Base-by-base conservation (phyloP, 2,329 filamentous ascomycete species). In the Emergomyces africanus region DNA sequence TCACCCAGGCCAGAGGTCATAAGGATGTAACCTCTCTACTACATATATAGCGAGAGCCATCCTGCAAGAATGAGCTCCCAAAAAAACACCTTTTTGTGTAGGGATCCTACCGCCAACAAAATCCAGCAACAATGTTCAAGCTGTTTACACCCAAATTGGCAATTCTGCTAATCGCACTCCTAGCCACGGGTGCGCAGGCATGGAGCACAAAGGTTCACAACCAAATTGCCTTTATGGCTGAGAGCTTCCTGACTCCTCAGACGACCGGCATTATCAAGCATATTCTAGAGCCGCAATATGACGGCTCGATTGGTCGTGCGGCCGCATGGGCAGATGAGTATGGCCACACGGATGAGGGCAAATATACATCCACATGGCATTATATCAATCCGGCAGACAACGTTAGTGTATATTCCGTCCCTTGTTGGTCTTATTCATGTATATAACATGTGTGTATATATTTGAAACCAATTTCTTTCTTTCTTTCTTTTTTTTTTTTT, bases 191-290 rank as follows among this genome's bases (percentile, higher is more conserved):
- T 12, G 18, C 56, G 5, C 50, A 59, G 39, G 49, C 57, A 59
- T 59, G 57, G 57, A 28, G 51, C 10, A 59, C 57, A 39, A 48
- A 35, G 23, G 35, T 59, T 35, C 57, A 59, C 35, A 54, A 56
- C 39, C 57, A 59, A 49, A 59, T 55, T 28, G 50, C 23, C 25
- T 59, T 54, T 48, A 59, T 59, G 57, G 57, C 50, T 12, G 57
- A 59, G 20, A 39, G 41, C 33, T 59, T 55, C 50, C 51, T 59
- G 15, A 59, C 35, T 1, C 49, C 20, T 10, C 57, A 37, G 6
- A 54, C 57, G 15, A 54, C 25, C 10, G 25, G n/a, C 30, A 35
- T 59, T n/a, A 25, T 59, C 18, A n/a, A 48, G 14, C 42, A 59
- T 41, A 59, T 59, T 28, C 39, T 59, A 9, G 57, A 54, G 33